Evolutionary conservation across 495 filamentous ascomycete species (phyloP).

Genomic region (Penicillium waksmanii): DNA sequence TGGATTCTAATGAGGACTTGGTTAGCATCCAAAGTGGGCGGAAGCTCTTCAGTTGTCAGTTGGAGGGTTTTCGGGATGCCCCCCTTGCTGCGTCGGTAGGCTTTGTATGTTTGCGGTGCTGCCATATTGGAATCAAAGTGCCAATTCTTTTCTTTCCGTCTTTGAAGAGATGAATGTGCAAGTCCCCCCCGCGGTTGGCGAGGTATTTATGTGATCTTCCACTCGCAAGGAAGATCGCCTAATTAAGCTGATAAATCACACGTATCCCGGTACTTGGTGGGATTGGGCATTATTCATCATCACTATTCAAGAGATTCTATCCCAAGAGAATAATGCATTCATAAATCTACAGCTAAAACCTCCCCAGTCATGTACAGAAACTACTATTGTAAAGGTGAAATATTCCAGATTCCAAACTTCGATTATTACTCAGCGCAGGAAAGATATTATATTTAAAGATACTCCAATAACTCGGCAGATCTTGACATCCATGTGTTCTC

Average conservation of each 20-base stretch:
- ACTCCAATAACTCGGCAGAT: not conserved
- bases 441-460: not conserved
- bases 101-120: not conserved
- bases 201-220: not conserved
- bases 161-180: not conserved
- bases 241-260: not conserved
- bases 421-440: not conserved
- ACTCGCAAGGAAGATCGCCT: not conserved
- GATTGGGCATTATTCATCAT: not conserved
- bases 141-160: not conserved
- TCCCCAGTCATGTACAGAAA: too few relatives aligned
- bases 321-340: too few relatives aligned
- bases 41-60: not conserved
- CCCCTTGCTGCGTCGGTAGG: conserved; percentile 2
- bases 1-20: conserved; percentile 24
- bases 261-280: not conserved
- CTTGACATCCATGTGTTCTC: not conserved
- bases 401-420: not conserved
- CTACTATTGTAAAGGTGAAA: too few relatives aligned
- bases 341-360: too few relatives aligned
- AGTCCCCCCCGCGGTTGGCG: not conserved
- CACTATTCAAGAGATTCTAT: not conserved
- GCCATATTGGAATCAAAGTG: not conserved
- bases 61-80: not conserved
- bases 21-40: not conserved